These are phyloP conservation scores for Suhomyces bokatorum DNA, from an alignment of 1,139 yeast genomes.

Conservation along the genomic window DNA sequence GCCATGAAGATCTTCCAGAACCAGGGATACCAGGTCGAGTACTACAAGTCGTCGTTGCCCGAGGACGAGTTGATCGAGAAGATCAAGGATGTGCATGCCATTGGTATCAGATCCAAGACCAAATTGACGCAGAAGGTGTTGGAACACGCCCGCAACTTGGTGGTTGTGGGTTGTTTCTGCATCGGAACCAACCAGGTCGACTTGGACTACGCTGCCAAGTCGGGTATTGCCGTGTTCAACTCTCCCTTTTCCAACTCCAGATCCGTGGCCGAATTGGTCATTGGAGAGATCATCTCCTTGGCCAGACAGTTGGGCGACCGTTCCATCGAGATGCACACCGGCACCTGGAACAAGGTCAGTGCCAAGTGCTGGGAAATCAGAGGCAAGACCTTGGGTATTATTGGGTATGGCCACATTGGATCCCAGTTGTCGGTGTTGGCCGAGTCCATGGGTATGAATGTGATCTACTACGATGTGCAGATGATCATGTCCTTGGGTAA, in stretches of 20 bases:
- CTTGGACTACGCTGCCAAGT: slow-evolving; percentile 84
- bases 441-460: slow-evolving; percentile 98
- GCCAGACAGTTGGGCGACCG: slow-evolving; percentile 98
- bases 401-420: slow-evolving; percentile 99
- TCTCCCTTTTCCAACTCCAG: slow-evolving; percentile 98
- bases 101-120: slow-evolving; percentile 97
- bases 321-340: slow-evolving; percentile 92
- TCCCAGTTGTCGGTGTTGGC: slow-evolving; percentile 95
- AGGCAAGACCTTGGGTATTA: slow-evolving; percentile 95
- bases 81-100: slow-evolving; percentile 90
- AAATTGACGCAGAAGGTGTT: slow-evolving; percentile 77
- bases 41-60: slow-evolving; percentile 82
- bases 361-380: slow-evolving; percentile 98
- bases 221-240: slow-evolving; percentile 96
- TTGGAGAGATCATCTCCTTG: slow-evolving; percentile 88
- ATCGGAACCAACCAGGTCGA: slow-evolving; percentile 99
- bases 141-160: slow-evolving; percentile 83
- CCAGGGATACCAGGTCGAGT: slow-evolving; percentile 97
- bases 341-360: slow-evolving; percentile 97
- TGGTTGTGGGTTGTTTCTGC: slow-evolving; percentile 96
- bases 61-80: slow-evolving; percentile 95
- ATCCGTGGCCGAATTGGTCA: slow-evolving; percentile 96
- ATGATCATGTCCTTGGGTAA: slow-evolving; percentile 98
- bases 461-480: slow-evolving; percentile 84
- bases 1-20: slow-evolving; percentile 81